Conservation (phyloP, 345 rosid species). For the Arabidopsis arenosa region DNA sequence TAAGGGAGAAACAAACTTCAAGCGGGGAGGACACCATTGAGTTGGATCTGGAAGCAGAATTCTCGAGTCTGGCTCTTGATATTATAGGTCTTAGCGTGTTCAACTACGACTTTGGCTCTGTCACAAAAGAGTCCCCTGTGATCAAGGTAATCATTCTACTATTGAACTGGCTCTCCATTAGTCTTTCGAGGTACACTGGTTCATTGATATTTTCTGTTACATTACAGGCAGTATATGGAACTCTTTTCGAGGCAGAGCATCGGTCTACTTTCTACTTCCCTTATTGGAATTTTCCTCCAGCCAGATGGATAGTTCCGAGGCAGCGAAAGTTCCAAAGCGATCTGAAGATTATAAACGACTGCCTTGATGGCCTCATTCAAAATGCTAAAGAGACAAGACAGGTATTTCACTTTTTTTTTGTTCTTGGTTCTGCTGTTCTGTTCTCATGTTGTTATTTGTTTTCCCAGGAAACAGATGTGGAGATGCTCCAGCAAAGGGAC, state of each 20-base stretch:
- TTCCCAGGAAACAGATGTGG: constrained; percentile 87
- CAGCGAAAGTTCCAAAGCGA: constrained; percentile 83
- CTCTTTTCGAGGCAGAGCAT: constrained; percentile 98
- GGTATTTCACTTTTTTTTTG: constrained; percentile 45
- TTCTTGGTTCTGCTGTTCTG: neutral
- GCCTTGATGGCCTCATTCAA: constrained; percentile 88
- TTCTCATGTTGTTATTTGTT: constrained; percentile 20
- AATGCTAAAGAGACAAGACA: constrained; percentile 95
- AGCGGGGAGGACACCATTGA: constrained; percentile 56
- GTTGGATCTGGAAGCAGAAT: constrained; percentile 93
- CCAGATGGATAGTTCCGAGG: constrained; percentile 90
- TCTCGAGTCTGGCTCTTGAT: constrained; percentile 93
- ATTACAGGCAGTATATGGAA: constrained; percentile 90
- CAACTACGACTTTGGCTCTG: constrained; percentile 93
- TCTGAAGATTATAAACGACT: constrained; percentile 88
- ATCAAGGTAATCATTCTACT: constrained; percentile 62
- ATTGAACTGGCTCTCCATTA: constrained; percentile 6
- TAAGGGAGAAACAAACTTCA: constrained; percentile 50
- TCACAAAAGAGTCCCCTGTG: constrained; percentile 92
- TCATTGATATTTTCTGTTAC: constrained; percentile 22
- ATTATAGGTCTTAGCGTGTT: constrained; percentile 94
- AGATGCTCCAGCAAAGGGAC: constrained; percentile 88
- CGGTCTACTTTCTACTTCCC: constrained; percentile 95
- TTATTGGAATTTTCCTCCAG: constrained; percentile 91
- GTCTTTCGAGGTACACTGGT: neutral